Evolutionary conservation across 208 protist genomes (phyloP), one percentile per base, ranked within the genome.

Genomic region (Acanthamoeba royreba): DNA sequence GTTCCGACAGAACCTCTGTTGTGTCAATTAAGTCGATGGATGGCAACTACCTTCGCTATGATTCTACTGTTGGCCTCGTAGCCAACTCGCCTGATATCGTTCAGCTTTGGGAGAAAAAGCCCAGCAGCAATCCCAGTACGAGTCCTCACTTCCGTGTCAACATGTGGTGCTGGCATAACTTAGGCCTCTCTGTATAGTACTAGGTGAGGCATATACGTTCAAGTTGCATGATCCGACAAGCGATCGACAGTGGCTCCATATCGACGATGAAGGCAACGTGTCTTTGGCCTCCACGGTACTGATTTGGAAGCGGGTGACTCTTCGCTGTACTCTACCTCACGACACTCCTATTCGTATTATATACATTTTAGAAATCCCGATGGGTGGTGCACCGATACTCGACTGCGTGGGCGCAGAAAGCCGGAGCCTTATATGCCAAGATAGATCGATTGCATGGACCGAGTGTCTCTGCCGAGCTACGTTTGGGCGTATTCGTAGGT

Each of bases 1-100:
- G 83, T 0, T 2, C 49, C 4, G 49, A 17, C 4, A n/a, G 40
- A 15, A 52, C 31, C 40, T 25, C 28, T 52, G 35, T 69, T 33
- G 55, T 90, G 35, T 72, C 47, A 19, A 90, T 90, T 35, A 90
- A 69, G 55, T 90, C 83, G 49, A 61, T 90, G 83, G 83, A 90
- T 42, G 83, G 83, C 33, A 28, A 90, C 38, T 47, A 72, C 47
- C 55, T 90, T 2, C 47, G 55, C 35, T 69, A 15, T 25, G 83
- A 90, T 11, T 7, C 28, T 2, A 7, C 43, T 25, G 25, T 22
- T 38, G 17, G 83, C 47, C 49, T 90, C 25, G 83, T 90, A 35
- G 83, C 83, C 83, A 90, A 63, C 55, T 38, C 42, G 33, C 3
- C 3, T 42, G n/a, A 69, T 1, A 4, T 2, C 3, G 35, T 33